phyloP scores from a whole-genome alignment of 768 basidiomycete genomes.

The Mycena rebaudengoi region DNA sequence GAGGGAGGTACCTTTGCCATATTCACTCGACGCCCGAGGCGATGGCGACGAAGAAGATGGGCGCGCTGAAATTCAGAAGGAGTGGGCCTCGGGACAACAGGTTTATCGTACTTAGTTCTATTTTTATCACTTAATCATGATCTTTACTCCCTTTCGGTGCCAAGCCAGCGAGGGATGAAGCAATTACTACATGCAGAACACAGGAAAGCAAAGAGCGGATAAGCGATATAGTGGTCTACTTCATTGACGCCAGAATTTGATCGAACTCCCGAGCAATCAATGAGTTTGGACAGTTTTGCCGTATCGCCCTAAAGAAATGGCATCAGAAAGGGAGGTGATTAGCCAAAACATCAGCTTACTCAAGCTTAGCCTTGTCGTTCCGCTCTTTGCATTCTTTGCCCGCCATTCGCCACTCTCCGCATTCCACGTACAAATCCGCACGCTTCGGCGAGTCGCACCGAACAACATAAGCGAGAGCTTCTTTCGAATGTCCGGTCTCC shows the following conservation, averaged over 20 bases:
- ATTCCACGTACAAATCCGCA: constrained; percentile 88
- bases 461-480: constrained; percentile 81
- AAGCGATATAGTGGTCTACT: constrained; percentile 57
- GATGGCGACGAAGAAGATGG: constrained; percentile 35
- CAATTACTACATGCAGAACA: no score
- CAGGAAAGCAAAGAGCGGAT: no score
- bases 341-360: constrained; percentile 63
- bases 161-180: no score
- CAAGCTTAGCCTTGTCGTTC: constrained; percentile 82
- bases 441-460: constrained; percentile 86
- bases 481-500: constrained; percentile 74
- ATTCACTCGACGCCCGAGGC: constrained; percentile 54
- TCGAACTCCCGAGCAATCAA: constrained; percentile 84
- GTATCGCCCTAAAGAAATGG: constrained; percentile 64
- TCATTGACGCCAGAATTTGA: constrained; percentile 69
- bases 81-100: no score
- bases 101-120: no score
- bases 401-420: constrained; percentile 90
- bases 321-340: constrained; percentile 2
- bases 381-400: constrained; percentile 91
- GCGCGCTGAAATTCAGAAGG: background rate
- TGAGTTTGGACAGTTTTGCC: constrained; percentile 80
- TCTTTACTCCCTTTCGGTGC: no score
- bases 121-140: no score
- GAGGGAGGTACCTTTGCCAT: constrained; percentile 86